Evolutionary conservation across 2,329 filamentous ascomycete genomes (phyloP).

Genomic region (Nothopassalora personata): DNA sequence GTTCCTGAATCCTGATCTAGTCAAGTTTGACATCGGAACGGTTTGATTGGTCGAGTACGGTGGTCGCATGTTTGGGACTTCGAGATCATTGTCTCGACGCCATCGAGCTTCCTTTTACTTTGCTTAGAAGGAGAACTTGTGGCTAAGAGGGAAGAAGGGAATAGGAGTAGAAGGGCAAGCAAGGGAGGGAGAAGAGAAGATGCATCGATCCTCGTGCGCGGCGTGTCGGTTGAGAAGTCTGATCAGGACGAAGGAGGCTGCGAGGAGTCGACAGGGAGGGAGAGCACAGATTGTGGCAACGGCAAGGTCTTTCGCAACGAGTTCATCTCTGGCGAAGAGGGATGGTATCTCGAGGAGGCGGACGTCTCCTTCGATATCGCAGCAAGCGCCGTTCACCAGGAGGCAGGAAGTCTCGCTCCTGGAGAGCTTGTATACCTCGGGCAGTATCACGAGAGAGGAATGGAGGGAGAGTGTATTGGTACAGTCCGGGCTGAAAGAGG

Average conservation of each 20-base stretch:
- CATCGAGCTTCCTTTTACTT: too few species aligned
- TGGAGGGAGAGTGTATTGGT: slow-evolving; percentile 17
- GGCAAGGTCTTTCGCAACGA: background rate
- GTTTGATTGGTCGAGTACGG: background rate
- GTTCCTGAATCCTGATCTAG: background rate
- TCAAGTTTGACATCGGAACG: background rate
- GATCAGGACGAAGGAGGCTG: slow-evolving; percentile 1
- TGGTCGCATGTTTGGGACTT: background rate
- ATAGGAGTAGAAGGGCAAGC: too few species aligned
- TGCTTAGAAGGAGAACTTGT: too few species aligned
- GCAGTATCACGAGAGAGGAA: slow-evolving; percentile 16
- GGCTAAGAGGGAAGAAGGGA: too few species aligned
- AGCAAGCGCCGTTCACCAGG: slow-evolving; percentile 6
- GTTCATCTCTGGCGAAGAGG: background rate
- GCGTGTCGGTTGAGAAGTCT: slow-evolving; percentile 6
- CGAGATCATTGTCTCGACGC: background rate
- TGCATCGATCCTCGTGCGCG: background rate
- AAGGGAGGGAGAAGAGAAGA: background rate
- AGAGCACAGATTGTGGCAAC: background rate
- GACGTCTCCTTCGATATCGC: background rate
- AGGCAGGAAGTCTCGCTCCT: slow-evolving; percentile 16
- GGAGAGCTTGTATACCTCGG: slow-evolving; percentile 15
- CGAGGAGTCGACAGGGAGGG: background rate
- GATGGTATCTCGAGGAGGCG: background rate
- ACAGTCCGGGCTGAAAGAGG: slow-evolving; percentile 9